Evolutionary conservation across 2,329 filamentous ascomycete species (phyloP), one percentile per base, ranked within the genome.

Genomic region (Aureobasidium mangrovei): DNA sequence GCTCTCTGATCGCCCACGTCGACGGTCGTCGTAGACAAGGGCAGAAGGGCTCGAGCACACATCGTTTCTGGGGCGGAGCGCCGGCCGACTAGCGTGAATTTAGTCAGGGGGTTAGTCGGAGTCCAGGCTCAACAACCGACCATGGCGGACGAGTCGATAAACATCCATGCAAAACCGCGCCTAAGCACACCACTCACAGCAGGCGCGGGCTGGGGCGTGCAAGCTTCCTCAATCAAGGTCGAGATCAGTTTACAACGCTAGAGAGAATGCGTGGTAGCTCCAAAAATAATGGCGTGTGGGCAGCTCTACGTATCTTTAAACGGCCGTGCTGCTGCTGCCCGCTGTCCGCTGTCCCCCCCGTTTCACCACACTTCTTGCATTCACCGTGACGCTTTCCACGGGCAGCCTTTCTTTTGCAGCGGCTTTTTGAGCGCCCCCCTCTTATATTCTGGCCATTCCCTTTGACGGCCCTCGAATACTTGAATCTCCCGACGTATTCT

Each of bases 341-440:
- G 47, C 38, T 28, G 12, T 9, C 27, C 29, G 18, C 28, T 31
- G 12, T 24, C 44, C 24, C 18, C 18, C 46, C 35, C 35, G 35
- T 40, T 39, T 33, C 45, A 31, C 39, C 35, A 36, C 31, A n/a
- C 46, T 33, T 49, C 46, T 49, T 38, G 35, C 39, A 32, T 18
- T 18, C 18, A 18, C 18, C 18, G 18, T 33, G 45, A 47, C 45
- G 24, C 46, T 39, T 39, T 32, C 18, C 18, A 18, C 18, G 46
- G 36, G 45, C 36, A 35, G 46, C 46, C 46, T 49, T 49, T 40
- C 31, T 10, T 7, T 28, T 36, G 46, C 35, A 49, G 35, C 35
- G 46, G 46, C 46, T 49, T 49, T 40, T 40, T 18, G 18, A 18
- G 18, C 40, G 46, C 40, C 46, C 46, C 29, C 46, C 46, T 49